A percentile compares a stretch with the other conserved stretches of the same genome.
These are phyloP conservation scores for Posidonia australis DNA, from an alignment of 106 monocot genomes.

Conservation along the genomic window DNA sequence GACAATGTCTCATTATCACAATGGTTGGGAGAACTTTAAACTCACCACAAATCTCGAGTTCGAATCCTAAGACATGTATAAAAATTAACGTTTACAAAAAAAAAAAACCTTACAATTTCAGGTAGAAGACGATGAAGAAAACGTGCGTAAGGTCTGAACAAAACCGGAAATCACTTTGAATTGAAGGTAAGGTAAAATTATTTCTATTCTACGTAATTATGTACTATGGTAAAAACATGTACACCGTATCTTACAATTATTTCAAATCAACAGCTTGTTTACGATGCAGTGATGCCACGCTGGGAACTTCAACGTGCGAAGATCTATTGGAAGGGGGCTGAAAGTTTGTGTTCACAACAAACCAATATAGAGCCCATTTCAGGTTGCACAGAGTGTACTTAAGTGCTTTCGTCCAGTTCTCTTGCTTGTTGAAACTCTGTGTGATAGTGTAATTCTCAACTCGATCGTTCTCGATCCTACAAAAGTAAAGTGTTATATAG, in stretches of 20 bases:
- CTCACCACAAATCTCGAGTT: too few relatives aligned
- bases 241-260: neutral
- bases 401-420: slow-evolving; percentile 86
- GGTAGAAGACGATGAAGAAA: too few relatives aligned
- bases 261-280: slow-evolving; percentile 12
- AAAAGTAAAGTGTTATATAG: slow-evolving; percentile 5
- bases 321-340: slow-evolving; percentile 44
- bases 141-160: too few relatives aligned
- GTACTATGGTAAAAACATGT: neutral
- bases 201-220: neutral
- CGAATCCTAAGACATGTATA: too few relatives aligned
- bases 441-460: slow-evolving; percentile 83
- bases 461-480: slow-evolving; percentile 85
- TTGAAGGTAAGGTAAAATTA: neutral
- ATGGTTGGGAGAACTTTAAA: too few relatives aligned
- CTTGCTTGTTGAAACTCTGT: slow-evolving; percentile 89
- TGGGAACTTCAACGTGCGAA: slow-evolving; percentile 30
- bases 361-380: slow-evolving; percentile 86
- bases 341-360: slow-evolving; percentile 71
- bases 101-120: too few relatives aligned
- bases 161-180: too few relatives aligned
- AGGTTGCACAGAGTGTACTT: slow-evolving; percentile 86
- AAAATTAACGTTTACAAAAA: too few relatives aligned
- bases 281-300: neutral
- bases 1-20: too few relatives aligned